phyloP scores from a whole-genome alignment of 768 basidiomycete species.

The Tricholoma hemisulphureum region DNA sequence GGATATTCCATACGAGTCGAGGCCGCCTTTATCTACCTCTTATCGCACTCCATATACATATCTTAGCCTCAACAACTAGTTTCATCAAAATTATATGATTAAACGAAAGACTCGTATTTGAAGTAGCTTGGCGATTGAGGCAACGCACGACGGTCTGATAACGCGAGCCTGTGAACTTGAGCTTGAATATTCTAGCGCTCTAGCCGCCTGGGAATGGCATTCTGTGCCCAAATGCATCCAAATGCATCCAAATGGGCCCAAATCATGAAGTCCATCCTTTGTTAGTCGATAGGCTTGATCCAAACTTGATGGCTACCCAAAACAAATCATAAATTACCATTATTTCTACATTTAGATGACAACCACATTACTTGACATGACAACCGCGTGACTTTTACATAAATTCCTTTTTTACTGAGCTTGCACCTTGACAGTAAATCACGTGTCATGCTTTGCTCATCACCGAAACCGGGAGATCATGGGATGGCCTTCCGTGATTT shows the following conservation, averaged over 20 bases:
- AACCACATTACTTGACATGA: neutral
- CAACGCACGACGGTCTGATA: neutral
- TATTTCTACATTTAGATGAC: neutral
- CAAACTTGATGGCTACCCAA: neutral
- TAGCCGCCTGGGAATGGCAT: neutral
- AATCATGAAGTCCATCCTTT: neutral
- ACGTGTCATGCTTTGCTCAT: too few relatives aligned
- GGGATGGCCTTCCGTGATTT: too few relatives aligned
- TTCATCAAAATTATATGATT: neutral
- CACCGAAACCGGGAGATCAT: too few relatives aligned
- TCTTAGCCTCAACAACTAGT: too few relatives aligned
- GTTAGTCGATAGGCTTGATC: neutral
- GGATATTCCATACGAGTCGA: too few relatives aligned
- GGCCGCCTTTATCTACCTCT: too few relatives aligned
- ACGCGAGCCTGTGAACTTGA: neutral
- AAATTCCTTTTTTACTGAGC: too few relatives aligned
- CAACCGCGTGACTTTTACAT: neutral
- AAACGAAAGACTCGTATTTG: neutral
- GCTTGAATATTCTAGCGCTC: too few relatives aligned
- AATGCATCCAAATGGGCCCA: neutral
- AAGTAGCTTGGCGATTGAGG: neutral
- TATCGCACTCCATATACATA: too few relatives aligned
- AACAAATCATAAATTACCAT: neutral
- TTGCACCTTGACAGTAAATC: too few relatives aligned
- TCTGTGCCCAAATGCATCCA: neutral